phyloP scores from a whole-genome alignment of 2,329 filamentous ascomycete species.

The Bipolaris gigantea region DNA sequence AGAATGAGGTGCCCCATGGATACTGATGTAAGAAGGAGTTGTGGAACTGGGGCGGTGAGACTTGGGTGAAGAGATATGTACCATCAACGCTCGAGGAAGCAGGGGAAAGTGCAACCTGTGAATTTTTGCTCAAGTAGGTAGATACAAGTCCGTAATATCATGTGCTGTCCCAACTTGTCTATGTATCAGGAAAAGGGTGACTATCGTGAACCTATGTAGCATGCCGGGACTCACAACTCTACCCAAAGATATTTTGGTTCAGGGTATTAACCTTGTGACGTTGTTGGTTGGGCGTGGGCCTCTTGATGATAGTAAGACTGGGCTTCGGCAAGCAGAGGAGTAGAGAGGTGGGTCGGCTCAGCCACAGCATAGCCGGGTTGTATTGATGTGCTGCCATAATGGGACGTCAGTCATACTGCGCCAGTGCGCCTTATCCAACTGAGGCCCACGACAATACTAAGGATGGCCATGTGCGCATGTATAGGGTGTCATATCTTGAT shows the following conservation, averaged over 20 bases:
- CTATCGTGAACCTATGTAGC: neutral
- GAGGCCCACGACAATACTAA: neutral
- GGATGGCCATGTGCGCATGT: neutral
- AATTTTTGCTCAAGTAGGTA: neutral
- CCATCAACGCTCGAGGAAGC: neutral
- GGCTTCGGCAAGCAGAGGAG: neutral
- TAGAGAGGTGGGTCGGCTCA: slow-evolving; percentile 1
- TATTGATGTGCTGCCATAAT: neutral
- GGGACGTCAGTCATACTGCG: neutral
- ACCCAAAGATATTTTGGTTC: neutral
- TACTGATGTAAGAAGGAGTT: neutral
- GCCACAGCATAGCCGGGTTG: slow-evolving; percentile 3
- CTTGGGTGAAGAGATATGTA: neutral
- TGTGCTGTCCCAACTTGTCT: neutral
- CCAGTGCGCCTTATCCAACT: neutral
- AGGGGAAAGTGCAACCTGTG: neutral
- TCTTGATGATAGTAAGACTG: neutral
- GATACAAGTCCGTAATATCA: neutral
- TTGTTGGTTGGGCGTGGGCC: neutral
- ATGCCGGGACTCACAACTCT: neutral
- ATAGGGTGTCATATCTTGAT: neutral
- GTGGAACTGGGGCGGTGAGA: neutral
- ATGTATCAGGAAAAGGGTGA: neutral
- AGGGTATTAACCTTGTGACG: neutral
- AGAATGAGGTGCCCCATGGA: slow-evolving; percentile 14